Conservation (phyloP, 257 asterid species). For the Solanum okadae region DNA sequence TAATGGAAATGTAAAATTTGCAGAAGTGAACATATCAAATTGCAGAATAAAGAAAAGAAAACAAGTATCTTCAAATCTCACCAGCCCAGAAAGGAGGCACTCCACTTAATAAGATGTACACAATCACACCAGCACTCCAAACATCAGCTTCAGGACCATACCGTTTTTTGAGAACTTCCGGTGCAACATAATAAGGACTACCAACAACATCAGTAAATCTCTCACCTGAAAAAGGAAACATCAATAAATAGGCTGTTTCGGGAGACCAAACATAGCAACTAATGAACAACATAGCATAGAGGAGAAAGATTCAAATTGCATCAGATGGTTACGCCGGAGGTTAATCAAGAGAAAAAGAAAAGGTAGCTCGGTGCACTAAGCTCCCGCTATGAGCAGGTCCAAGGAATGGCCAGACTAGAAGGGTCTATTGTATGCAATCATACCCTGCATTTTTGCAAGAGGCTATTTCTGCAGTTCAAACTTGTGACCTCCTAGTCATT, state of each 20-base stretch:
- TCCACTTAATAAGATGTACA: conserved; percentile 87
- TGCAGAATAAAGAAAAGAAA: not conserved
- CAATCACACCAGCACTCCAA: conserved; percentile 97
- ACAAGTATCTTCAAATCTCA: conserved; percentile 21
- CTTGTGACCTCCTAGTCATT: not conserved
- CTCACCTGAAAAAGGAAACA: conserved; percentile 42
- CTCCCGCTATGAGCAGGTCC: not conserved
- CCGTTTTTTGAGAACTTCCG: conserved; percentile 80
- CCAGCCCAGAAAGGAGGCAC: conserved; percentile 99
- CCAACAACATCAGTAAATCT: conserved; percentile 82
- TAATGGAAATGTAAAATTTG: not conserved
- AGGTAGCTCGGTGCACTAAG: not conserved
- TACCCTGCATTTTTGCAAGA: not conserved
- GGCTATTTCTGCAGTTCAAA: not conserved
- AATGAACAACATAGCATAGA: not conserved
- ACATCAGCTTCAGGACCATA: conserved; percentile 95
- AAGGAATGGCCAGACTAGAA: not conserved
- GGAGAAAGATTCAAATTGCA: not conserved
- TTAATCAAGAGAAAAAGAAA: not conserved
- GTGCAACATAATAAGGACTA: conserved; percentile 96
- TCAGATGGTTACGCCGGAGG: not conserved
- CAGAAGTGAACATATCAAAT: not conserved
- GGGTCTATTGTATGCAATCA: rapidly evolving
- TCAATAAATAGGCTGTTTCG: not conserved
- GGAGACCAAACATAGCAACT: too few species aligned